phyloP scores from a whole-genome alignment of 1,139 yeast species.

The Blastobotrys proliferans region DNA sequence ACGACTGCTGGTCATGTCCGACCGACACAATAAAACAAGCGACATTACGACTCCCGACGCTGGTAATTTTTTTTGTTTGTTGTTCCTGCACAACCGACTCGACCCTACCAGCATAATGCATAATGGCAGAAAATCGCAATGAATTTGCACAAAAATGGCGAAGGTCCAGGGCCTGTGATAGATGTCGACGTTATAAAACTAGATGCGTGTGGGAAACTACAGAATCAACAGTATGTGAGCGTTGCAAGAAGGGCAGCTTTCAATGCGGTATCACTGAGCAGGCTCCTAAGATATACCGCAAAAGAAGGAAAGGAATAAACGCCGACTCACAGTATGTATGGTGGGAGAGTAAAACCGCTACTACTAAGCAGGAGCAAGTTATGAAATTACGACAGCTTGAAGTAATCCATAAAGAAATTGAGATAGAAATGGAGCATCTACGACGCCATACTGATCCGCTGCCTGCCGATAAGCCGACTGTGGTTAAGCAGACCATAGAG shows the following conservation, averaged over 20 bases:
- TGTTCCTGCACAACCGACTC: too few species aligned
- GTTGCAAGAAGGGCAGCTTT: constrained; percentile 43
- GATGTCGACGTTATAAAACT: constrained; percentile 54
- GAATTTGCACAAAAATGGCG: constrained; percentile 37
- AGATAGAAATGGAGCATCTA: constrained; percentile 5
- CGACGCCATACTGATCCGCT: background rate
- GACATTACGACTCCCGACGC: too few species aligned
- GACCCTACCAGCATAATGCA: constrained; percentile 36
- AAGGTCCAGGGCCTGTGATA: constrained; percentile 51
- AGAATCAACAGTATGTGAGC: constrained; percentile 41
- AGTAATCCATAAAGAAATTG: constrained; percentile 5
- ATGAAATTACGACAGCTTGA: constrained; percentile 10
- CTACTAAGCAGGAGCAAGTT: constrained; percentile 5
- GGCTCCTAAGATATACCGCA: constrained; percentile 10
- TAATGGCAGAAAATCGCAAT: too few species aligned
- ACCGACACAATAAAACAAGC: too few species aligned
- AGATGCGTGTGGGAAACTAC: constrained; percentile 53
- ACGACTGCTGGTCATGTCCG: too few species aligned
- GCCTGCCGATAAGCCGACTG: constrained; percentile 1
- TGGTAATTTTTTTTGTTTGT: too few species aligned
- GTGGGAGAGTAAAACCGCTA: constrained; percentile 3
- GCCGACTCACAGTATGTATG: constrained; percentile 1
- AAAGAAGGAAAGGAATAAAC: constrained; percentile 2
- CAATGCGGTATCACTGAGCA: constrained; percentile 8
- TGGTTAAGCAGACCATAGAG: background rate